Evolutionary conservation across 2,329 filamentous ascomycete species (phyloP).

Genomic region (Colletotrichum sidae): DNA sequence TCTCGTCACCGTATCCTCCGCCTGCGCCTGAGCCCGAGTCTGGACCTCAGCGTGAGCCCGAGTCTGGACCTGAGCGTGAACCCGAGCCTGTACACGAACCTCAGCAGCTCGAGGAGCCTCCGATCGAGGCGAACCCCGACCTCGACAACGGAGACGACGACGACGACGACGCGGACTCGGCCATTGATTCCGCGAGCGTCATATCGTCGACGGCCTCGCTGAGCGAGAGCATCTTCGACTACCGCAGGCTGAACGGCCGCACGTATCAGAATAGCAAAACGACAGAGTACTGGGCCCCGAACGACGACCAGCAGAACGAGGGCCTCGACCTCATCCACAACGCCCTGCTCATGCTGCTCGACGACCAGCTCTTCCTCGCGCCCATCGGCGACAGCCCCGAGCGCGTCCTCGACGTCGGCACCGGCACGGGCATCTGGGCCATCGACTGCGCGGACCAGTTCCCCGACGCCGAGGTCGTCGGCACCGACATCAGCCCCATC

Average conservation of each 20-base stretch:
- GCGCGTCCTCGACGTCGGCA: conserved; percentile 51
- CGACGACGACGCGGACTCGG: conserved; percentile 42
- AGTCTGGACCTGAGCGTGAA: too few relatives aligned
- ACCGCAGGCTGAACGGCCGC: conserved; percentile 46
- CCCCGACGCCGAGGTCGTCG: conserved; percentile 57
- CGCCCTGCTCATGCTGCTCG: conserved; percentile 43
- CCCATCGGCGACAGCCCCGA: conserved; percentile 47
- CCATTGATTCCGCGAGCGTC: conserved; percentile 40
- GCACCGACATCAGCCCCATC: conserved; percentile 68
- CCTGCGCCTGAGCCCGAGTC: too few relatives aligned
- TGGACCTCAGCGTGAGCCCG: too few relatives aligned
- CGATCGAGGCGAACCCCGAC: conserved; percentile 8
- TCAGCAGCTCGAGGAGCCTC: not conserved
- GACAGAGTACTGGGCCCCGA: conserved; percentile 42
- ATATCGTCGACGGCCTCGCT: conserved; percentile 45
- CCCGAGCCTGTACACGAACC: too few relatives aligned
- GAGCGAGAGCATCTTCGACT: conserved; percentile 47
- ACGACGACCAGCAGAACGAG: conserved; percentile 41
- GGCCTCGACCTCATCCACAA: conserved; percentile 36
- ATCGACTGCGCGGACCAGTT: conserved; percentile 62
- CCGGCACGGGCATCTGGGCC: conserved; percentile 66
- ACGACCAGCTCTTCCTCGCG: conserved; percentile 50
- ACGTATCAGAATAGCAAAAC: conserved; percentile 45
- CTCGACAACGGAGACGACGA: conserved; percentile 37
- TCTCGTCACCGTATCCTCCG: too few relatives aligned